phyloP scores from a whole-genome alignment of 2,329 filamentous ascomycete genomes.

The Decorospora gaudefroyi region DNA sequence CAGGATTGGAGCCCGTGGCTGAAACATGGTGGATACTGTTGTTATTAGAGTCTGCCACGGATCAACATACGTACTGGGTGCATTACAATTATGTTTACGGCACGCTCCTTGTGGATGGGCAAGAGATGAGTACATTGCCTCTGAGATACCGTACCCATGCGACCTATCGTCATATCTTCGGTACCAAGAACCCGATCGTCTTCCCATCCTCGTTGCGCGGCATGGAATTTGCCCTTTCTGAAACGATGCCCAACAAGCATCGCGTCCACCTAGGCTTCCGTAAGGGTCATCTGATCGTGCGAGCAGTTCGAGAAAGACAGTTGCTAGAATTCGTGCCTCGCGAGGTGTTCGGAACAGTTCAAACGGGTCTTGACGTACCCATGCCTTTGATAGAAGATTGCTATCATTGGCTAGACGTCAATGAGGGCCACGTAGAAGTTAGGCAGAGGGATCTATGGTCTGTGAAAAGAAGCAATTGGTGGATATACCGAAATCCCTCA shows the following conservation, averaged over 20 bases:
- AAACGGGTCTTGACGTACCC: conserved; percentile 56
- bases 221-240: conserved; percentile 54
- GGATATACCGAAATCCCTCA: conserved; percentile 37
- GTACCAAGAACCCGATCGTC: conserved; percentile 56
- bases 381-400: conserved; percentile 56
- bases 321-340: conserved; percentile 47
- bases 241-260: conserved; percentile 46
- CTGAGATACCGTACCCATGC: conserved; percentile 53
- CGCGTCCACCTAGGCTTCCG: conserved; percentile 62
- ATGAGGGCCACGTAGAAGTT: conserved; percentile 56
- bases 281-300: conserved; percentile 50
- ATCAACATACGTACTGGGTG: conserved; percentile 32
- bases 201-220: conserved; percentile 58
- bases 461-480: conserved; percentile 48
- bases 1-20: conserved; percentile 2
- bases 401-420: conserved; percentile 64
- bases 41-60: conserved; percentile 31
- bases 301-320: conserved; percentile 37
- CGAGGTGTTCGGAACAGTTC: conserved; percentile 27
- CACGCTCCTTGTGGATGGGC: conserved; percentile 55
- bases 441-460: conserved; percentile 54
- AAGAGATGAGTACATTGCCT: conserved; percentile 59
- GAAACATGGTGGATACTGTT: conserved; percentile 44
- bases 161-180: conserved; percentile 59
- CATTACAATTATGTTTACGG: conserved; percentile 56